These are phyloP conservation scores for Tephrocybe rancida DNA, from an alignment of 768 basidiomycete genomes.

Conservation along the genomic window DNA sequence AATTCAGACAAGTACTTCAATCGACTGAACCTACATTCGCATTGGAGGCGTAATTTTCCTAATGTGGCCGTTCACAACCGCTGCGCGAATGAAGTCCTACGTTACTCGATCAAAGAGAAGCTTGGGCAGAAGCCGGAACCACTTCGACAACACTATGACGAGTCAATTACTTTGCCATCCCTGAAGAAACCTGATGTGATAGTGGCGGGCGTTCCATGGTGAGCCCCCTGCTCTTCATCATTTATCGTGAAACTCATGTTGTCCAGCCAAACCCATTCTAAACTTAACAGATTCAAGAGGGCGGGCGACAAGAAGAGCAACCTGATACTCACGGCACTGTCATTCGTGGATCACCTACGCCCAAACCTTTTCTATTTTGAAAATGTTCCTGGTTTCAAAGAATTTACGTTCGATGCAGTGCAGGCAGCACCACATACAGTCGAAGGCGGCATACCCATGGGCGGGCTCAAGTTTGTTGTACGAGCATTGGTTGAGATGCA, in stretches of 20 bases:
- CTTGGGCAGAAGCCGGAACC: conserved; percentile 39
- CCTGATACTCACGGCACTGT: conserved; percentile 62
- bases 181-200: conserved; percentile 46
- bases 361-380: conserved; percentile 50
- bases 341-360: conserved; percentile 48
- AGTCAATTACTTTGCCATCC: conserved; percentile 18
- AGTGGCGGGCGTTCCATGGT: conserved; percentile 80
- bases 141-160: conserved; percentile 42
- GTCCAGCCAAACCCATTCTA: conserved; percentile 71
- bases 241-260: background rate
- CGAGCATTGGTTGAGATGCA: conserved; percentile 65
- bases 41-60: conserved; percentile 52
- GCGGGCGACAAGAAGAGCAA: conserved; percentile 71
- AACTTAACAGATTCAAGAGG: conserved; percentile 69
- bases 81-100: conserved; percentile 66
- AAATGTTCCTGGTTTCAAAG: conserved; percentile 56
- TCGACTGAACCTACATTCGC: conserved; percentile 5
- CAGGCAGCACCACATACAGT: conserved; percentile 46
- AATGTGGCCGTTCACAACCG: conserved; percentile 64
- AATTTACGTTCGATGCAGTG: conserved; percentile 40
- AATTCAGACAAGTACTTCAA: background rate
- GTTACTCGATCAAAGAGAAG: conserved; percentile 56
- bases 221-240: background rate
- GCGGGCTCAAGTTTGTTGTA: conserved; percentile 70
- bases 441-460: conserved; percentile 69